Base-by-base conservation (phyloP, 164 flowering plant species). In the Vitis amurensis region DNA sequence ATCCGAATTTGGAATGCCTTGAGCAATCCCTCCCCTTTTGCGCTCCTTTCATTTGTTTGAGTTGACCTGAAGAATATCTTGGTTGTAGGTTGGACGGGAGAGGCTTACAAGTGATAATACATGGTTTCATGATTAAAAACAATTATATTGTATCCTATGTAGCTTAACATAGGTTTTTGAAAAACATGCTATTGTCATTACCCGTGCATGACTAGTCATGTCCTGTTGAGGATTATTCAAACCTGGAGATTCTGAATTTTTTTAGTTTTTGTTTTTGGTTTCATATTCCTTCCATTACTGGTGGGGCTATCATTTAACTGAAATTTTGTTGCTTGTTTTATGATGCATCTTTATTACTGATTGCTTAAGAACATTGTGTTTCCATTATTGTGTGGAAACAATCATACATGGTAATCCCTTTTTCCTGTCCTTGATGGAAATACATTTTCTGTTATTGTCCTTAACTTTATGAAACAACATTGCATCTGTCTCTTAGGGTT, bases 401-500 rank as follows among this genome's bases (percentile, higher is more conserved):
- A 50, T 48, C 4, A 9, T 12, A 31, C 27, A 48, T 9, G 3
- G 31, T 13, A 44, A 31, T 51, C 48, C 9, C 14, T 47, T 23
- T 15, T 12, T 59, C 13, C 52, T 56, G 48, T 17, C 48, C 12
- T 15, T 51, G 15, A 10, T 61, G 15, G 17, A 47, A 29, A 49
- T 48, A 14, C 63, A 59, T 55, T 63, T 61, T 13, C 60, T 53
- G 1, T 19, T 30, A 12, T 55, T 44, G 15, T 48, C 48, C 51
- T 47, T 70, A 17, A 62, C 51, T 13, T 51, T n/a, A 55, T 37
- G 2, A 48, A 19, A 14, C 16, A 48, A n/a, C 11, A 17, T 49
- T 12, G 27, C 14, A 16, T 66, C 44, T 59, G 10, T 62, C 61
- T 56, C 50, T 17, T 74, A 94, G 99, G 85, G 86, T 17, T 75